Evolutionary conservation across 2,329 filamentous ascomycete genomes (phyloP).

Genomic region (Colletotrichum endophyticum): DNA sequence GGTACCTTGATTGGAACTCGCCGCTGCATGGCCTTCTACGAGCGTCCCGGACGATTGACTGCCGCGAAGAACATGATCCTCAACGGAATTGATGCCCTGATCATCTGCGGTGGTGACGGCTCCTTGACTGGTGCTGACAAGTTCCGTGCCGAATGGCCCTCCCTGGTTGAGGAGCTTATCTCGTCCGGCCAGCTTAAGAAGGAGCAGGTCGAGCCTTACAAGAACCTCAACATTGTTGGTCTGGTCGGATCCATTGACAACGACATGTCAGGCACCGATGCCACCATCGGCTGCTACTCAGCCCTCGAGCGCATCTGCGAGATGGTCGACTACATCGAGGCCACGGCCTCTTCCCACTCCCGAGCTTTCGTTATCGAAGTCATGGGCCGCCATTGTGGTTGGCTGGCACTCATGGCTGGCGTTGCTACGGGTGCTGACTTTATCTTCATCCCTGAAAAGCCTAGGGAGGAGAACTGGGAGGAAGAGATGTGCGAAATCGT

Average conservation of each 20-base stretch:
- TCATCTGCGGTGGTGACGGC: constrained; percentile 97
- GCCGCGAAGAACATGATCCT: constrained; percentile 95
- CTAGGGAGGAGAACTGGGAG: constrained; percentile 85
- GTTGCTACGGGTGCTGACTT: constrained; percentile 96
- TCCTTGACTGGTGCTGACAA: constrained; percentile 94
- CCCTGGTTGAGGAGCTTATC: constrained; percentile 85
- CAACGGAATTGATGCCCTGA: constrained; percentile 91
- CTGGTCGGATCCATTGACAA: constrained; percentile 98
- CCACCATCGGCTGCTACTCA: constrained; percentile 96
- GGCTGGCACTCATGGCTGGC: constrained; percentile 95
- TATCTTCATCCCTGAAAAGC: constrained; percentile 95
- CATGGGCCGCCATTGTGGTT: constrained; percentile 98
- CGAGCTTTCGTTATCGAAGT: constrained; percentile 97
- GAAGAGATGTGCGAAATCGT: constrained; percentile 85
- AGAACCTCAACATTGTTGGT: constrained; percentile 93
- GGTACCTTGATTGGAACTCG: constrained; percentile 97
- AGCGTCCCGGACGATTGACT: constrained; percentile 80
- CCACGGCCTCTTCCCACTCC: constrained; percentile 92
- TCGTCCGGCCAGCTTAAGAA: constrained; percentile 71
- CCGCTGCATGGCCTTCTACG: constrained; percentile 89
- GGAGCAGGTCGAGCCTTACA: constrained; percentile 77
- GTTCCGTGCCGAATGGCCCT: constrained; percentile 92
- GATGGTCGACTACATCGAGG: constrained; percentile 95
- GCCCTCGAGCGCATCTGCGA: constrained; percentile 93
- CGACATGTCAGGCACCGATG: constrained; percentile 95